Evolutionary conservation across 1,284 basidiomycete species (phyloP), one percentile per base, ranked within the genome.

Genomic region (Vanrija sp.): DNA sequence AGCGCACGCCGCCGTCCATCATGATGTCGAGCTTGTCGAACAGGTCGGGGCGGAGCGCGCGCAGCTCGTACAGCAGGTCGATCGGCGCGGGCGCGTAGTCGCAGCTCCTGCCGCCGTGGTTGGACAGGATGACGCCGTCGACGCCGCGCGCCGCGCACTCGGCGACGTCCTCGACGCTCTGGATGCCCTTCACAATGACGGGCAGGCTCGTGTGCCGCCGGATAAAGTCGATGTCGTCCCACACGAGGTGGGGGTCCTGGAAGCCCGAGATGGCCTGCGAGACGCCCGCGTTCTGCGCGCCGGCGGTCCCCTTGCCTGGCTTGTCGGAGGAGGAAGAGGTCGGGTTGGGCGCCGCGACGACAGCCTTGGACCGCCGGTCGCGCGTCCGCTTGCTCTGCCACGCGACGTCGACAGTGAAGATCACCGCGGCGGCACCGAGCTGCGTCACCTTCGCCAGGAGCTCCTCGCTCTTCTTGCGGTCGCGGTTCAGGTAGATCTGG

Each of bases 331-430:
- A 8, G 6, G 28, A 3, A 28, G 45, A n/a, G 26, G 49, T 39
- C 6, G 34, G 34, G 38, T 54, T 54, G 1, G 52, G 52, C 21
- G 52, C 45, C 14, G 51, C 52, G 1, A 69, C 64, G n/a, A 52
- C 57, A 8, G 65, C 60, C 57, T 77, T 77, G 14, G 69, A 68
- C 23, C 81, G 68, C 57, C 79, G 76, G 62, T 97, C 94, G 49
- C 83, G 78, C 69, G 97, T 94, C 34, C 93, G 82, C 68, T 94
- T 93, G 16, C 89, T 87, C n/a, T 87, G 81, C 39, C 89, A 85
- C 9, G 91, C 81, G 0, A 91, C 89, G 75, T 98, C 94, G 2
- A 97, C 93, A 0, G 94, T 97, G 51, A 97, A 80, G 74, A 92
- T 92, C 54, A 98, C 87, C 0, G 90, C 92, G 1, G 76, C 71